These are phyloP conservation scores for Hapsidospora chrysogenum DNA, from an alignment of 495 filamentous ascomycete species.

Conservation along the genomic window DNA sequence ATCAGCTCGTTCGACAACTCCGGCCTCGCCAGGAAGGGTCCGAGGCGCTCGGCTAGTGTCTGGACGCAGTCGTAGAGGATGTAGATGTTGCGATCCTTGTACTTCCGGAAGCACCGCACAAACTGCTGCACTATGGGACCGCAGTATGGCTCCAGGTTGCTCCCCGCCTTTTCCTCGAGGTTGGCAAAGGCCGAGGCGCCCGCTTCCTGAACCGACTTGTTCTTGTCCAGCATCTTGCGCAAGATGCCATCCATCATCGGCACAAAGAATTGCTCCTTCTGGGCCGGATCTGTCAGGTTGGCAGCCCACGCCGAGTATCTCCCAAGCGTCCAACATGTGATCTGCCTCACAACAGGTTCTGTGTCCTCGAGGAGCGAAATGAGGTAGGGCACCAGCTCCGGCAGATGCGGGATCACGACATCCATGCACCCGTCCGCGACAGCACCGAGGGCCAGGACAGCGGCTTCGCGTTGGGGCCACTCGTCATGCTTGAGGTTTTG, in stretches of 20 bases:
- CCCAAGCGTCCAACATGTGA: constrained; percentile 95
- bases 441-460: constrained; percentile 85
- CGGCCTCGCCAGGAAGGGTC: constrained; percentile 56
- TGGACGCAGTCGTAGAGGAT: constrained; percentile 98
- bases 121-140: constrained; percentile 84
- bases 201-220: constrained; percentile 96
- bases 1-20: constrained; percentile 74
- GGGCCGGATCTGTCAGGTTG: constrained; percentile 42
- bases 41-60: constrained; percentile 85
- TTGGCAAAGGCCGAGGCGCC: constrained; percentile 93
- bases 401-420: constrained; percentile 77
- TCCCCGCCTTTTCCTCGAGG: constrained; percentile 83
- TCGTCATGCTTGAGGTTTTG: constrained; percentile 75
- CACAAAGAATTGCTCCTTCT: constrained; percentile 67
- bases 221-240: constrained; percentile 82
- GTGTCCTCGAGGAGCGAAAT: constrained; percentile 70
- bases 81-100: constrained; percentile 98
- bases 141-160: constrained; percentile 65
- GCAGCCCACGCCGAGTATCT: constrained; percentile 92
- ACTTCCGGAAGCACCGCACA: constrained; percentile 77
- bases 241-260: constrained; percentile 98
- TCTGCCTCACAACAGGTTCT: constrained; percentile 88
- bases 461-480: constrained; percentile 88
- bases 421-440: constrained; percentile 92
- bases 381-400: constrained; percentile 79